phyloP scores from a whole-genome alignment of 2,329 filamentous ascomycete genomes.

The Stachybotrys elegans region DNA sequence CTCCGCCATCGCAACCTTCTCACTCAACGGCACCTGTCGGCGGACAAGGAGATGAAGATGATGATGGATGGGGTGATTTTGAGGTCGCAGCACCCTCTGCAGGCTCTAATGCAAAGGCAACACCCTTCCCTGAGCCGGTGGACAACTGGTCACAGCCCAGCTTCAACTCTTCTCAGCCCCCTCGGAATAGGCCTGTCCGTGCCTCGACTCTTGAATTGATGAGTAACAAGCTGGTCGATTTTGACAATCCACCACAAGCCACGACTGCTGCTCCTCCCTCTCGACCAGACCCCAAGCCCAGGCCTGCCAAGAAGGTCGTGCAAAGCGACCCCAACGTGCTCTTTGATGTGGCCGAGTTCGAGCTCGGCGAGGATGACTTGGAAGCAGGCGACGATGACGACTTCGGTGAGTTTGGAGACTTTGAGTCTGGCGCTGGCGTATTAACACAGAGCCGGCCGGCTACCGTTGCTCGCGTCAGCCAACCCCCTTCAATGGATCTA shows the following conservation, averaged over 20 bases:
- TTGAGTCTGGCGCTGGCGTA: slow-evolving; percentile 40
- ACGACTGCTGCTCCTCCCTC: neutral
- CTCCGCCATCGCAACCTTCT: no score
- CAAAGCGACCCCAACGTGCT: slow-evolving; percentile 49
- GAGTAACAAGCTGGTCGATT: slow-evolving; percentile 44
- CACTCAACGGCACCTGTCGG: slow-evolving; percentile 3
- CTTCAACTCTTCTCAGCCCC: slow-evolving; percentile 8
- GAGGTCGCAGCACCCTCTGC: slow-evolving; percentile 48
- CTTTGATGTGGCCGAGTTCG: slow-evolving; percentile 60
- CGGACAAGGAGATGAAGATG: slow-evolving; percentile 38
- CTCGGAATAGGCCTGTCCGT: slow-evolving; percentile 26
- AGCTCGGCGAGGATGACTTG: slow-evolving; percentile 33
- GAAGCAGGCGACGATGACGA: slow-evolving; percentile 46
- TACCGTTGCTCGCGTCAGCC: slow-evolving; percentile 5
- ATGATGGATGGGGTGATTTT: slow-evolving; percentile 66
- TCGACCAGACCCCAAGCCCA: neutral
- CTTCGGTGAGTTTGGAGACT: slow-evolving; percentile 56
- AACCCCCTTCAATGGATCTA: slow-evolving; percentile 32
- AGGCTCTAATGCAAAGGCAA: slow-evolving; percentile 8
- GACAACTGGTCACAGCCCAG: slow-evolving; percentile 13
- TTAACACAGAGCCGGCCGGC: slow-evolving; percentile 13
- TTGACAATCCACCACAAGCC: slow-evolving; percentile 16
- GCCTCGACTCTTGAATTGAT: slow-evolving; percentile 50
- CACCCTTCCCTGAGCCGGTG: neutral
- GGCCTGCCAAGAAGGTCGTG: neutral